Evolutionary conservation across 2,329 filamentous ascomycete genomes (phyloP).

Genomic region (Sporothrix inflata): DNA sequence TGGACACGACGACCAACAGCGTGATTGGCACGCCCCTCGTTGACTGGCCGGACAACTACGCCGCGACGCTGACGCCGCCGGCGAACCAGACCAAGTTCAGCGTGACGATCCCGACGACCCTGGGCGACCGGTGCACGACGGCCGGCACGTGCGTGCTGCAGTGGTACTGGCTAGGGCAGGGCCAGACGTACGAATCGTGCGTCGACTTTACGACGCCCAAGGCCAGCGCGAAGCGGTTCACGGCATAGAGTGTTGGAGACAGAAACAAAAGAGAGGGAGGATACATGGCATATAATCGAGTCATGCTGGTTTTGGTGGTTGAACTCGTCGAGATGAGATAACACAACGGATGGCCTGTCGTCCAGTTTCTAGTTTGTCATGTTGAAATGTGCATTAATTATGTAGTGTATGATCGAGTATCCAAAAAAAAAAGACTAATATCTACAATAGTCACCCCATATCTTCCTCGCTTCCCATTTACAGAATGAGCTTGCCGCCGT

Average conservation of each 20-base stretch:
- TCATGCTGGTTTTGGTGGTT: too few species aligned
- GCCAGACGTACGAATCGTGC: constrained; percentile 66
- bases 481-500: constrained; percentile 52
- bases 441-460: neutral
- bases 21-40: constrained; percentile 51
- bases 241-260: neutral
- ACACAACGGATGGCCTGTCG: too few species aligned
- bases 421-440: constrained; percentile 16
- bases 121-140: constrained; percentile 37
- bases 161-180: constrained; percentile 63
- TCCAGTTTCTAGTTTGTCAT: neutral
- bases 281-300: too few species aligned
- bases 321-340: too few species aligned
- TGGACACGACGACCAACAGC: constrained; percentile 51
- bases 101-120: constrained; percentile 39
- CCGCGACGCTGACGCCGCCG: constrained; percentile 37
- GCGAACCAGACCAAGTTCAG: constrained; percentile 41
- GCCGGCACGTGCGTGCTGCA: constrained; percentile 50
- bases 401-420: neutral
- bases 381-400: neutral
- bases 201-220: constrained; percentile 54
- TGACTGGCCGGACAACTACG: constrained; percentile 39
- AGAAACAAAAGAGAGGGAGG: too few species aligned
- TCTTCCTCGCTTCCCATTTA: constrained; percentile 40
- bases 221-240: neutral